A percentile compares a stretch with the other conserved stretches of the same genome.
These are phyloP conservation scores for Galerina marginata DNA, from an alignment of 768 basidiomycete species.

Conservation along the genomic window DNA sequence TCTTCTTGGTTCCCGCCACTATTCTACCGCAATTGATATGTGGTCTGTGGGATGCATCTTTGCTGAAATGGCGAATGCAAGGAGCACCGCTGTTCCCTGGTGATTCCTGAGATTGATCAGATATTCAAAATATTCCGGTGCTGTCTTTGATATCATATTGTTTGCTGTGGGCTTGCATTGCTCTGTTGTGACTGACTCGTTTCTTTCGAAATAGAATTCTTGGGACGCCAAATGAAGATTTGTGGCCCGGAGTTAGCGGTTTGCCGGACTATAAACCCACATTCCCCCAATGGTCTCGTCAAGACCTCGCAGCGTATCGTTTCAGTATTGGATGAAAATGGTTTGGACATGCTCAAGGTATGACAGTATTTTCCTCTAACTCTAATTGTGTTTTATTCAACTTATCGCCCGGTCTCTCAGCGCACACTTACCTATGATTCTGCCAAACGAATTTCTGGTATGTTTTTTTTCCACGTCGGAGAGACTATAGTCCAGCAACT, in stretches of 20 bases:
- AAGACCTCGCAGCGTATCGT: slow-evolving; percentile 73
- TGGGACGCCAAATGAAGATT: slow-evolving; percentile 90
- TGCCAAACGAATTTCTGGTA: slow-evolving; percentile 90
- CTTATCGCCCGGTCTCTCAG: slow-evolving; percentile 36
- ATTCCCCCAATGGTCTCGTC: slow-evolving; percentile 92
- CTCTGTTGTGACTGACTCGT: background rate
- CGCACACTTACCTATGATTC: slow-evolving; percentile 85
- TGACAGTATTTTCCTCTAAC: slow-evolving; percentile 16
- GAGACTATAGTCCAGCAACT: background rate
- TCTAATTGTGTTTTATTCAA: background rate
- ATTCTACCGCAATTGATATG: slow-evolving; percentile 98
- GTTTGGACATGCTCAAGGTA: slow-evolving; percentile 83
- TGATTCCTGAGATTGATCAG: slow-evolving; percentile 99
- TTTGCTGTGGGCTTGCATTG: background rate
- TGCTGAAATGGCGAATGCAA: slow-evolving; percentile 97
- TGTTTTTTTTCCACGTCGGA: slow-evolving; percentile 26
- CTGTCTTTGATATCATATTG: slow-evolving; percentile 21
- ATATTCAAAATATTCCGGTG: slow-evolving; percentile 99
- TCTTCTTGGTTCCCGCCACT: slow-evolving; percentile 92
- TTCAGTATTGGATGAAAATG: slow-evolving; percentile 72
- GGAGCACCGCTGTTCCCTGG: slow-evolving; percentile 93
- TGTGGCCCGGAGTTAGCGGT: slow-evolving; percentile 88
- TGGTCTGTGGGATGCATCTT: slow-evolving; percentile 99
- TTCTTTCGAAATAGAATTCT: slow-evolving; percentile 64
- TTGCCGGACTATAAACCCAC: slow-evolving; percentile 96